Evolutionary conservation across 139 green algal genomes (phyloP), one percentile per base, ranked within the genome.

Genomic region (Tetraselmis striata): DNA sequence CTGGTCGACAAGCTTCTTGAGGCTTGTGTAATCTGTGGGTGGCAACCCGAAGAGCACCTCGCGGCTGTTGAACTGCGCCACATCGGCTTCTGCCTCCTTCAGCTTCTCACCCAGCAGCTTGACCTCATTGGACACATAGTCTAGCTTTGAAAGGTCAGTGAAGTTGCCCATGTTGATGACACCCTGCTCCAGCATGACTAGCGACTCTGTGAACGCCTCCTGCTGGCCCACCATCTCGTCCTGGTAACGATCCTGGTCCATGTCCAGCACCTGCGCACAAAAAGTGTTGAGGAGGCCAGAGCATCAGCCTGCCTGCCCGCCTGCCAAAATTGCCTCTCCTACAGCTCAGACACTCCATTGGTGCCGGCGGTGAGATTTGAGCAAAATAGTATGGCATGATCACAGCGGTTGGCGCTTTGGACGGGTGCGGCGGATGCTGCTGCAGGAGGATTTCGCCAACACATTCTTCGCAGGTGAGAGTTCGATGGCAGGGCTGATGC

Each of bases 141-240:
- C 88, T 28, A 93, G 86, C 83, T 90, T 89, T 59, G 79, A 79
- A 11, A 94, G 78, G 79, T 95, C 92, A 25, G 77, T 84, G 75
- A 91, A 83, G 59, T 85, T 76, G 0, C 75, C 31, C 59, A 89
- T 88, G 81, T 59, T 85, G 78, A n/a, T 84, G 32, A 89, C 85
- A 28, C 81, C 67, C 79, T 90, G 82, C 77, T 87, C 76, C 82
- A 94, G 84, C 58, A 85, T 85, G 24, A 80, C 83, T 29, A 92
- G 78, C 30, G 45, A 86, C 32, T 83, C 85, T 1, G 75, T 29
- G 84, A 96, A 96, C 24, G 67, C 82, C 27, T 91, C 88, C 86
- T 96, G 93, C 83, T 93, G 88, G 1, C 77, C 79, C 23, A 81
- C 18, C 93, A 95, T 91, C 59, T 93, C 91, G 0, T 92, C 82